Evolutionary conservation across 805 yeast species (phyloP).

Genomic region (Cyberlindnera misumaiensis): DNA sequence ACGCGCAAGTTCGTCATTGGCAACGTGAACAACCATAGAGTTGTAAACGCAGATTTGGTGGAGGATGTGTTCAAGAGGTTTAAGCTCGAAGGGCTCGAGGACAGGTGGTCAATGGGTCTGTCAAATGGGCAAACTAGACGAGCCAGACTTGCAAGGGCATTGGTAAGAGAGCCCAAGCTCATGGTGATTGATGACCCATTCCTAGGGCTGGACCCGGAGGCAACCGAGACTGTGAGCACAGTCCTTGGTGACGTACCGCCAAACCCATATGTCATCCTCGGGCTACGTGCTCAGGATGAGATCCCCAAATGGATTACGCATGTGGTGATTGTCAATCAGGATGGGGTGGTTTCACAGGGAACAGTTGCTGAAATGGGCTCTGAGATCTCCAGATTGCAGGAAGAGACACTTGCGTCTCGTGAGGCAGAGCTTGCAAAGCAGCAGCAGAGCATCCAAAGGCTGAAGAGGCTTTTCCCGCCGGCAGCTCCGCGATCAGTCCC

Average conservation of each 20-base stretch:
- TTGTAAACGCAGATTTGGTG: constrained; percentile 31
- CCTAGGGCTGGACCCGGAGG: constrained; percentile 79
- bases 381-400: constrained; percentile 18
- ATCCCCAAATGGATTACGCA: constrained; percentile 79
- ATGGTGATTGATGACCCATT: constrained; percentile 87
- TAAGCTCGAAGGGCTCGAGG: constrained; percentile 47
- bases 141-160: constrained; percentile 74
- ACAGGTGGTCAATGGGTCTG: constrained; percentile 77
- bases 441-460: constrained; percentile 12
- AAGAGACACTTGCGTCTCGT: constrained; percentile 14
- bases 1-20: constrained; percentile 56
- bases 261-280: constrained; percentile 56
- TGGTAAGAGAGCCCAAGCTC: constrained; percentile 58
- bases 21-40: constrained; percentile 28
- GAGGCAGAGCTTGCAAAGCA: constrained; percentile 8
- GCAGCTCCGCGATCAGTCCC: constrained; percentile 11
- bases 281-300: constrained; percentile 68
- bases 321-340: constrained; percentile 52
- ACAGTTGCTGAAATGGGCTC: constrained; percentile 22
- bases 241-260: constrained; percentile 41
- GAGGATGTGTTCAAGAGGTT: constrained; percentile 41
- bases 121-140: constrained; percentile 94
- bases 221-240: constrained; percentile 51
- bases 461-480: constrained; percentile 14
- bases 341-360: constrained; percentile 51